Conservation (phyloP, 768 basidiomycete species). For the Boletellus sp. region DNA sequence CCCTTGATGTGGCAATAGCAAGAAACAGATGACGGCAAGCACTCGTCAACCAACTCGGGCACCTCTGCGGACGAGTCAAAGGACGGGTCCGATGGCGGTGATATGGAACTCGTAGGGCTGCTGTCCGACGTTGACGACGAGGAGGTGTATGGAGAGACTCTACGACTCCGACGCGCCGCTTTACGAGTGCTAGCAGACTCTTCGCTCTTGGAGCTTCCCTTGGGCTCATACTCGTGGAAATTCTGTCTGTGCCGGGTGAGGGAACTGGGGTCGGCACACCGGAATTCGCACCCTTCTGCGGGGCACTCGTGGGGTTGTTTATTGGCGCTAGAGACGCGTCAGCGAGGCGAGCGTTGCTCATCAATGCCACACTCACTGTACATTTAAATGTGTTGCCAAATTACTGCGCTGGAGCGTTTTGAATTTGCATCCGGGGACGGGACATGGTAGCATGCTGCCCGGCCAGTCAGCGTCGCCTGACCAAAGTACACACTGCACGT, state of each 20-base stretch:
- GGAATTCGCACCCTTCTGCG: conserved; percentile 10
- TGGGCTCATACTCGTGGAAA: no score
- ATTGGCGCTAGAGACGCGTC: conserved; percentile 7
- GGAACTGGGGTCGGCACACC: conserved; percentile 17
- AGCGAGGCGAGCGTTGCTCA: not conserved
- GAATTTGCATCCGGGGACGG: conserved; percentile 17
- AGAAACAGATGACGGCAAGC: no score
- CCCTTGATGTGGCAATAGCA: no score
- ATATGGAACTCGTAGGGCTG: no score
- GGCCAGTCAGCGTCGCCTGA: conserved; percentile 1
- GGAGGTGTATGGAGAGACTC: no score
- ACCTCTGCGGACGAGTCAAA: no score
- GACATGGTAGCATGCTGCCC: conserved; percentile 24
- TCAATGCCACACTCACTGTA: conserved; percentile 25
- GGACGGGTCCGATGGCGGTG: no score
- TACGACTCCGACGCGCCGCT: no score
- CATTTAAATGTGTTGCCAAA: conserved; percentile 24
- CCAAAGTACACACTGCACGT: not conserved
- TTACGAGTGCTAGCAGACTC: no score
- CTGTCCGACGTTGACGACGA: no score
- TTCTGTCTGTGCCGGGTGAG: conserved; percentile 16
- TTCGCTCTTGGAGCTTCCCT: no score
- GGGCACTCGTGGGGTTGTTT: conserved; percentile 15
- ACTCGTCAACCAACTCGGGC: no score
- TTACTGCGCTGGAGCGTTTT: conserved; percentile 28